Conservation (phyloP, 768 basidiomycete species). For the Leucocoprinus sp. region DNA sequence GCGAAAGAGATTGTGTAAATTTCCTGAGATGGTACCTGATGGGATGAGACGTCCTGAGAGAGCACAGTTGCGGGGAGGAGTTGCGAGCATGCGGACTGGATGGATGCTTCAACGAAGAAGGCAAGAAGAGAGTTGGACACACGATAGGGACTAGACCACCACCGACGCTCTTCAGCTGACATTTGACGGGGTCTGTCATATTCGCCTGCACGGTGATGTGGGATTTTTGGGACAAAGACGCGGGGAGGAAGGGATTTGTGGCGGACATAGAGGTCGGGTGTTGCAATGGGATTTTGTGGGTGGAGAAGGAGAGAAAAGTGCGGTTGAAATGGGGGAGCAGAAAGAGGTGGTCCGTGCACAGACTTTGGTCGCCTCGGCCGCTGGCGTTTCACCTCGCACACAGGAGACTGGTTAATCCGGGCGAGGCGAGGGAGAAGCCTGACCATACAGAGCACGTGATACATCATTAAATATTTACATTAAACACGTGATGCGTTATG, state of each 20-base stretch:
- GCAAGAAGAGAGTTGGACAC: slow-evolving; percentile 16
- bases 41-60: slow-evolving; percentile 13
- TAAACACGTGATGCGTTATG: slow-evolving; percentile 4
- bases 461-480: too few relatives aligned
- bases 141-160: slow-evolving; percentile 78
- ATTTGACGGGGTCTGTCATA: slow-evolving; percentile 45
- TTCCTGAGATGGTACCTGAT: slow-evolving; percentile 9
- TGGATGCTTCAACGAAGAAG: slow-evolving; percentile 6
- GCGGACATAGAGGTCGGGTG: slow-evolving; percentile 36
- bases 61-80: slow-evolving; percentile 13
- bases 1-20: neutral
- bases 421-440: slow-evolving; percentile 65
- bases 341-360: slow-evolving; percentile 26
- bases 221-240: slow-evolving; percentile 24
- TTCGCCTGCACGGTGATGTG: slow-evolving; percentile 14
- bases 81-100: slow-evolving; percentile 16
- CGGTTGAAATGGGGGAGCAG: slow-evolving; percentile 35
- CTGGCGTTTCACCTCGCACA: slow-evolving; percentile 16
- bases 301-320: slow-evolving; percentile 65
- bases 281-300: slow-evolving; percentile 44
- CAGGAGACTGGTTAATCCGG: slow-evolving; percentile 27
- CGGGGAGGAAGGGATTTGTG: slow-evolving; percentile 55
- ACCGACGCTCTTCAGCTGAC: slow-evolving; percentile 51
- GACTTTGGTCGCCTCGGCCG: slow-evolving; percentile 22
- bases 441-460: slow-evolving; percentile 37